Evolutionary conservation across 2,329 filamentous ascomycete genomes (phyloP).

Genomic region (Aspergillus fructus): DNA sequence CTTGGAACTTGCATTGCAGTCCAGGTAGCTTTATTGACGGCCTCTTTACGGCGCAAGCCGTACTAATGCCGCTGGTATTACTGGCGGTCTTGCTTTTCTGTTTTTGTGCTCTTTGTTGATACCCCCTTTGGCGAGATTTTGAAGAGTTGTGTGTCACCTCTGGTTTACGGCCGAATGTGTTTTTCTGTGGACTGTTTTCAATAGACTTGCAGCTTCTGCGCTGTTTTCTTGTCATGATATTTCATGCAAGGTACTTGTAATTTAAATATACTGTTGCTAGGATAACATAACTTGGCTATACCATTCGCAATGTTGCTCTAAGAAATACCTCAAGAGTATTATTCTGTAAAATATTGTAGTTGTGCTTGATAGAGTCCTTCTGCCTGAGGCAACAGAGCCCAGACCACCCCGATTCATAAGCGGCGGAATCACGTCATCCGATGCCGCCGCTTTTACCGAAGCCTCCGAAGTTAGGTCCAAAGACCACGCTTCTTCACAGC

Average conservation of each 20-base stretch:
- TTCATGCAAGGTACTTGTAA: slow-evolving; percentile 6
- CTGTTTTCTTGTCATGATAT: slow-evolving; percentile 9
- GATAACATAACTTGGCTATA: not conserved
- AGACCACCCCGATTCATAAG: slow-evolving; percentile 35
- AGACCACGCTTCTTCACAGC: not conserved
- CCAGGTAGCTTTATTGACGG: slow-evolving; percentile 13
- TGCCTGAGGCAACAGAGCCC: slow-evolving; percentile 20
- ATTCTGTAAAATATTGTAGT: not conserved
- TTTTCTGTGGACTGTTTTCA: slow-evolving; percentile 11
- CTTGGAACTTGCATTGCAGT: slow-evolving; percentile 6
- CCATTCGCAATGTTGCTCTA: not conserved
- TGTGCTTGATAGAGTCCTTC: not conserved
- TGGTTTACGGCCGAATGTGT: slow-evolving; percentile 9
- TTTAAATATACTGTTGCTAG: slow-evolving; percentile 1
- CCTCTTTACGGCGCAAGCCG: not conserved
- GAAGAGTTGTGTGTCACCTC: slow-evolving; percentile 20
- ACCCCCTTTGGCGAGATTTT: slow-evolving; percentile 25
- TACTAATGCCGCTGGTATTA: slow-evolving; percentile 11
- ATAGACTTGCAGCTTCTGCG: slow-evolving; percentile 21
- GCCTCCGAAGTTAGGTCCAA: not conserved
- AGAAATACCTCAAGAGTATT: not conserved
- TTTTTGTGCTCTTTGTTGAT: slow-evolving; percentile 25
- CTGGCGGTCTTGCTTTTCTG: slow-evolving; percentile 15
- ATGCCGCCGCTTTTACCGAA: slow-evolving; percentile 15
- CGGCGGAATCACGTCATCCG: slow-evolving; percentile 33